Evolutionary conservation across 2,329 filamentous ascomycete species (phyloP), one percentile per base, ranked within the genome.

Genomic region (Pseudonectria buxi): DNA sequence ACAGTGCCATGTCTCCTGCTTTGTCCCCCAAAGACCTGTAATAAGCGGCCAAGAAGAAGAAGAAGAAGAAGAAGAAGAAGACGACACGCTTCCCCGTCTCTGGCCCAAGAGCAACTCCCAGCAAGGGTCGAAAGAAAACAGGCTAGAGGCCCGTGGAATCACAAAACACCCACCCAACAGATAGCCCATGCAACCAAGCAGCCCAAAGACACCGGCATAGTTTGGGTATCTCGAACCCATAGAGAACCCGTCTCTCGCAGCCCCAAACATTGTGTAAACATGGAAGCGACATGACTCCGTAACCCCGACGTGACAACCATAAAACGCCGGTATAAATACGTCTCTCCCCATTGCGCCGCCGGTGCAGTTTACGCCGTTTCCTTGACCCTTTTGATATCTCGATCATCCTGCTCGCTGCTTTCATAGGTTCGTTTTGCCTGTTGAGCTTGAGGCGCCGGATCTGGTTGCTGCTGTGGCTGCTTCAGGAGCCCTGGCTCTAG

Each of bases 161-260:
- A 22, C 18, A 22, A 5, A 22, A 22, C 18, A 22, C 18, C 18
- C 5, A 22, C 18, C 18, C 18, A 5, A 22, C 18, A 22, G 18
- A 22, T 9, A 22, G 9, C 9, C 18, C 18, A 22, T 22, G 18
- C 9, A 22, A 9, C 18, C 5, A 22, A 22, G 18, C 18, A 22
- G 9, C 18, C 18, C 18, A 5, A 22, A 22, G 18, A 22, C 18
- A 22, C 18, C 18, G 9, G 18, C 18, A 22, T 22, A 22, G 45
- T 36, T 30, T 46, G 49, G 49, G 49, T 53, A 52, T 52, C 29
- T 40, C 44, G 44, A 49, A 41, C 34, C 40, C 44, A 36, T 43
- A 26, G 27, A 35, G 36, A 40, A 26, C 39, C 38, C 37, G 40
- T 36, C 29, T 33, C 34, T 35, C 30, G 30, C 30, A 22, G 32